Base-by-base conservation (phyloP, 768 basidiomycete genomes). In the Podaxis rugospora region DNA sequence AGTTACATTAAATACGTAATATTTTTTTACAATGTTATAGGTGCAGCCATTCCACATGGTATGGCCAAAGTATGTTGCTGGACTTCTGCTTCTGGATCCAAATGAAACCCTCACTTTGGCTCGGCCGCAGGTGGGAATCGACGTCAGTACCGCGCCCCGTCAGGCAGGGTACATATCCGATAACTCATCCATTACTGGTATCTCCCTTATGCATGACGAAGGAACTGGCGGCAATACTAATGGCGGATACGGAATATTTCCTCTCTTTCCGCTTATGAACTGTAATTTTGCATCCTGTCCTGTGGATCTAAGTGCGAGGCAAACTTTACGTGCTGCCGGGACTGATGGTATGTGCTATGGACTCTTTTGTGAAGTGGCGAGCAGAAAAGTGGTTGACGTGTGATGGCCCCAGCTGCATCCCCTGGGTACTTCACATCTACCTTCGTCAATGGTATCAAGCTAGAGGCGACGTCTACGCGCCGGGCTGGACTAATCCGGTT, bases 401-500 rank as follows among this genome's bases (percentile, higher is more conserved):
- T n/a, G 1, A 44, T 25, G 27, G n/a, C 23, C 42, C 25, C 42
- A 81, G 80, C 71, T 51, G 81, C 80, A 5, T 67, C 66, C 7
- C 80, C 81, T 2, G 81, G 81, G 2, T 81, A 80, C 60, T 83
- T 83, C 61, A 78, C 79, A 4, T 76, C 79, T 3, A 79, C 75
- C 0, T 80, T 82, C 53, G 68, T 72, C 21, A 80, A 81, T 59
- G 71, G 71, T 3, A 80, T 81, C 36, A 72, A 80, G 62, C 76
- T 82, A 55, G 85, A 87, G 66, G 74, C 84, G 2, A 86, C 85
- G 1, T 83, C 83, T 0, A 86, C 84, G 2, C 77, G 86, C 32
- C 78, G 84, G 46, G 79, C 84, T 13, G 84, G 83, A 0, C 69
- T 86, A 27, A 85, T 86, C 63, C 78, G 82, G 0, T 87, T 86